A percentile compares a stretch with the other conserved stretches of the same genome.
These are phyloP conservation scores for Hypoxylon subgilvum DNA, from an alignment of 495 filamentous ascomycete genomes.

Conservation along the genomic window DNA sequence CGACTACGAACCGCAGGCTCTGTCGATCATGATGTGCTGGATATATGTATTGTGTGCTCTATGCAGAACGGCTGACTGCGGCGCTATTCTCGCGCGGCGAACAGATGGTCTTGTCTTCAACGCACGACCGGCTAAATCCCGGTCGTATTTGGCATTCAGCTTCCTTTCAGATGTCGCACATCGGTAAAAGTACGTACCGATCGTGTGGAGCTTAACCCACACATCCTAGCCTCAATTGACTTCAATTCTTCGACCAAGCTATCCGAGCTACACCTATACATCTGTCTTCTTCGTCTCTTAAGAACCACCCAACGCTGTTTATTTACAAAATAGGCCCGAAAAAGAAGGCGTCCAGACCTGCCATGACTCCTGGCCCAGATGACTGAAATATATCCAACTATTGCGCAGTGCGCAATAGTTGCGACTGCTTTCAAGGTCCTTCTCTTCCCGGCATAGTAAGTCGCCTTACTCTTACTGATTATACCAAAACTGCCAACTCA, in stretches of 20 bases:
- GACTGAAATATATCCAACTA: slow-evolving; percentile 81
- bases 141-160: too few species aligned
- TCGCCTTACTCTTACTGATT: slow-evolving; percentile 20
- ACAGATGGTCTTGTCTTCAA: too few species aligned
- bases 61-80: slow-evolving; percentile 48
- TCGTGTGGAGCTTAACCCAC: slow-evolving; percentile 30
- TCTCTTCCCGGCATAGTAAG: slow-evolving; percentile 95
- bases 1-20: slow-evolving; percentile 58
- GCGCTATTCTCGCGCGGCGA: slow-evolving; percentile 48
- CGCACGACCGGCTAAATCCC: too few species aligned
- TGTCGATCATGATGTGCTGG: slow-evolving; percentile 50
- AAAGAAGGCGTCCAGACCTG: slow-evolving; percentile 1
- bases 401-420: slow-evolving; percentile 84
- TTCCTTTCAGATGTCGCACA: slow-evolving; percentile 37
- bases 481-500: slow-evolving; percentile 8
- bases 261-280: slow-evolving; percentile 4
- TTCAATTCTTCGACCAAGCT: slow-evolving; percentile 36
- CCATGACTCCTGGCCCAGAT: slow-evolving; percentile 55
- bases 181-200: slow-evolving; percentile 38
- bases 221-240: slow-evolving; percentile 40
- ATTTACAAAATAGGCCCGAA: not conserved
- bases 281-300: not conserved
- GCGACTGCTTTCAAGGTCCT: slow-evolving; percentile 91
- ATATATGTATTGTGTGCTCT: too few species aligned
- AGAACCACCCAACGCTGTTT: slow-evolving; percentile 1